Base-by-base conservation (phyloP, 129 eudicot species). In the Dittrichia graveolens region DNA sequence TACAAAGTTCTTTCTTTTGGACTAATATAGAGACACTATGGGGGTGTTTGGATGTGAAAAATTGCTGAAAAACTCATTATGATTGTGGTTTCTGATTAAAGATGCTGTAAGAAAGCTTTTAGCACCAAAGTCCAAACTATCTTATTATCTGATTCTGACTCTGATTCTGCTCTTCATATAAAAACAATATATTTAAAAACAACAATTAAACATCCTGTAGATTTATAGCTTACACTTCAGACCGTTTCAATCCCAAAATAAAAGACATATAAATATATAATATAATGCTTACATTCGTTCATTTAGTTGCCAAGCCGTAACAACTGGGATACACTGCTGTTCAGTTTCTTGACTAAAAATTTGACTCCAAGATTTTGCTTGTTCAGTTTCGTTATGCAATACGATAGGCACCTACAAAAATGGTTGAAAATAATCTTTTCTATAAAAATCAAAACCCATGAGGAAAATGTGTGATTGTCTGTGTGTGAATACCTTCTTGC, bases 251-350 rank as follows among this genome's bases (percentile, higher is more conserved):
- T 56, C 62, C 6, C 40, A 56, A 12, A 75, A 3, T 12, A 7
- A 37, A 8, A 62, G 12, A n/a, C 62, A 10, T 6, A 54, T 5
- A 37, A 5, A 37, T 8, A 43, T 16, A 69, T 12, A 52, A 69
- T 12, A 52, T 14, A 47, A 74, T 3, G 6, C 71, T 83, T 67
- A 95, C 99, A 95, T 95, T 90, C 99, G 80, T 81, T 95, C 97
- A 64, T 95, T 95, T 53, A 95, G 80, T 78, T 95, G 97, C 99
- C 99, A 95, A 6, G 99, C 99, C 43, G 99, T 88, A 76, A 88
- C 75, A 65, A 95, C 99, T 37, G 97, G 99, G 45, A 95, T 95
- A 76, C 94, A 88, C 60, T 90, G 97, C 75, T 79, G 86, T 70
- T 82, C 78, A 19, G 99, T 95, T 50, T 88, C 97, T 65, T 95